Evolutionary conservation across 305 asterid genomes (phyloP), one percentile per base, ranked within the genome.

Genomic region (Fraxinus dipetala): DNA sequence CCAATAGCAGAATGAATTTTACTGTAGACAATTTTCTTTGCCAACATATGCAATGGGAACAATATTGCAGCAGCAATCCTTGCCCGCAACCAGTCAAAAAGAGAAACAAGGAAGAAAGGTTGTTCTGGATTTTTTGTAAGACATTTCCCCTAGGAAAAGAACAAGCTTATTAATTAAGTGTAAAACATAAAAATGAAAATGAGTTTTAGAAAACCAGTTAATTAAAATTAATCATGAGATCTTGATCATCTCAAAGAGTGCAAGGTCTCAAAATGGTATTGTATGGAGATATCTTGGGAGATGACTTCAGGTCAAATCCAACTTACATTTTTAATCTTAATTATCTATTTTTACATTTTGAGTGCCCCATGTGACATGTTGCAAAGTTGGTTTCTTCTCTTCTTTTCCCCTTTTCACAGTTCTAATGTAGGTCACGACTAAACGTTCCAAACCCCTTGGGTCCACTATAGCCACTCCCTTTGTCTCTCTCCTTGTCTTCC

Each of bases 1-100:
- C 98, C 97, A 82, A 96, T 84, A 16, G 93, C 85, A 24, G 96
- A 83, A 69, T 90, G 96, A 82, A 96, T 93, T 88, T 96, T 96
- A 75, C 91, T 87, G 85, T 96, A 96, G 77, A 96, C 90, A 79
- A 93, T 83, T 89, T 90, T 93, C 87, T 89, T 91, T 13, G 99
- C 99, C 84, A 96, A 84, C 81, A 81, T 14, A 90, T 96, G 99
- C 72, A 96, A 72, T 38, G 99, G 98, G 88, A 81, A 88, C 84
- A 96, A 83, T 67, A 93, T 56, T 16, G 85, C 81, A 83, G 94
- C 97, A 83, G 92, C 59, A 28, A 86, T 83, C 85, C 95, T 86
- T 74, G 98, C 96, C 90, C 88, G 88, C 82, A 92, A 83, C 93
- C 93, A 91, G 87, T 96, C 98, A 40, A 92, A 83, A 78, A 84